Evolutionary conservation across 2,329 filamentous ascomycete species (phyloP).

Genomic region (Blastomyces emzantsi): DNA sequence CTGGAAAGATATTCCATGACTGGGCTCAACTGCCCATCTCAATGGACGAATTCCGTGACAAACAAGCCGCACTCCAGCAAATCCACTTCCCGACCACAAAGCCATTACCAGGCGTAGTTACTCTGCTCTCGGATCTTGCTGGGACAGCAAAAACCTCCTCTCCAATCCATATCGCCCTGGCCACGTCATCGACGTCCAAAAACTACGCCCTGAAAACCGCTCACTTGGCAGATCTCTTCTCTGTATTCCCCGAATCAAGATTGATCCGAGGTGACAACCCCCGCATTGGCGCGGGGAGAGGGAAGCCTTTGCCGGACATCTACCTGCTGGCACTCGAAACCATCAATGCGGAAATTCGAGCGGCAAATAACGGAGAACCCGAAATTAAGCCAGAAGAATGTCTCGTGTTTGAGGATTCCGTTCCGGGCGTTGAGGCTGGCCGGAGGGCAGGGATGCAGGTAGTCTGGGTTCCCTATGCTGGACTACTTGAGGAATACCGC

Average conservation of each 20-base stretch:
- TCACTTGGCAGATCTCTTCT: conserved; percentile 45
- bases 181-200: conserved; percentile 62
- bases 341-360: conserved; percentile 63
- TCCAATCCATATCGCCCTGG: conserved; percentile 70
- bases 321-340: conserved; percentile 77
- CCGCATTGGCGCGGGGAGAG: conserved; percentile 67
- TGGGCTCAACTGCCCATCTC: conserved; percentile 83
- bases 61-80: conserved; percentile 56
- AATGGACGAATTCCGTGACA: conserved; percentile 54
- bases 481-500: conserved; percentile 63
- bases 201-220: conserved; percentile 72
- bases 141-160: conserved; percentile 29
- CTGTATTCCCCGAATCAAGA: conserved; percentile 56
- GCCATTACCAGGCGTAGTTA: conserved; percentile 67
- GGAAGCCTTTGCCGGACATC: conserved; percentile 92
- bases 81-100: conserved; percentile 64
- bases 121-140: conserved; percentile 48
- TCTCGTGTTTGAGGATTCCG: conserved; percentile 91
- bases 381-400: conserved; percentile 74
- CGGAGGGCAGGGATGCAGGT: conserved; percentile 90
- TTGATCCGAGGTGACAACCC: conserved; percentile 78
- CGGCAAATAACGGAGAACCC: conserved; percentile 47
- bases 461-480: conserved; percentile 81
- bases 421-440: conserved; percentile 85
- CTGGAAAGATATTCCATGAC: conserved; percentile 56